Conservation (phyloP, 805 yeast species). For the Candida glaebosa region DNA sequence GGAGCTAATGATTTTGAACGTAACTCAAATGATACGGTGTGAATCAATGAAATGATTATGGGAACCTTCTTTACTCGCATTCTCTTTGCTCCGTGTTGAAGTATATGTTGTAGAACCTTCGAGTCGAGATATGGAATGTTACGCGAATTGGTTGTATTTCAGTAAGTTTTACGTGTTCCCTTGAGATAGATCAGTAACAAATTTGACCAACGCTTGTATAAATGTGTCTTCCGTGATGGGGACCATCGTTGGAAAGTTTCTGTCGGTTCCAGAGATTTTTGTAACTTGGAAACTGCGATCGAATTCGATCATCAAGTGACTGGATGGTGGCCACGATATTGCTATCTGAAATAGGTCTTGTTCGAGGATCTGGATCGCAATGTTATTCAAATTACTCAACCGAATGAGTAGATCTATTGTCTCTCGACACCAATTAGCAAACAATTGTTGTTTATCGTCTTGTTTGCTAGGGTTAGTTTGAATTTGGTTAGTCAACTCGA, state of each 20-base stretch:
- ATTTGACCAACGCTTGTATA: background rate
- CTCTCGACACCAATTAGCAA: slow-evolving; percentile 22
- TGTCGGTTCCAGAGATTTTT: background rate
- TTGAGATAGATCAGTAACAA: background rate
- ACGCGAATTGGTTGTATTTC: background rate
- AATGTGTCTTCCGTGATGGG: background rate
- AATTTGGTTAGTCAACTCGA: background rate
- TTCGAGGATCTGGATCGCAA: background rate
- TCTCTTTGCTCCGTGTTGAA: too few relatives aligned
- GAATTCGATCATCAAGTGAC: background rate
- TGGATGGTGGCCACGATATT: background rate
- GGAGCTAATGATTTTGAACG: background rate
- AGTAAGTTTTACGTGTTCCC: too few relatives aligned
- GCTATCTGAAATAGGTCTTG: background rate
- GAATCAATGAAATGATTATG: too few relatives aligned
- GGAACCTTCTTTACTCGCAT: too few relatives aligned
- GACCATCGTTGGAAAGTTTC: background rate
- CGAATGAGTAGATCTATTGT: slow-evolving; percentile 17
- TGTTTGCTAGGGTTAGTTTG: background rate
- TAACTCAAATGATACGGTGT: too few relatives aligned
- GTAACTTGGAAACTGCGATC: background rate
- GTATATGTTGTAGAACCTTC: too few relatives aligned
- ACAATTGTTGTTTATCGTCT: slow-evolving; percentile 6
- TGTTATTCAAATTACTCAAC: slow-evolving; percentile 1
- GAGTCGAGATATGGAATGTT: too few relatives aligned